Percentiles rank a stretch among this genome's conserved stretches.
phyloP scores from a whole-genome alignment of 2,329 filamentous ascomycete species.

The Cladosporium sp. region DNA sequence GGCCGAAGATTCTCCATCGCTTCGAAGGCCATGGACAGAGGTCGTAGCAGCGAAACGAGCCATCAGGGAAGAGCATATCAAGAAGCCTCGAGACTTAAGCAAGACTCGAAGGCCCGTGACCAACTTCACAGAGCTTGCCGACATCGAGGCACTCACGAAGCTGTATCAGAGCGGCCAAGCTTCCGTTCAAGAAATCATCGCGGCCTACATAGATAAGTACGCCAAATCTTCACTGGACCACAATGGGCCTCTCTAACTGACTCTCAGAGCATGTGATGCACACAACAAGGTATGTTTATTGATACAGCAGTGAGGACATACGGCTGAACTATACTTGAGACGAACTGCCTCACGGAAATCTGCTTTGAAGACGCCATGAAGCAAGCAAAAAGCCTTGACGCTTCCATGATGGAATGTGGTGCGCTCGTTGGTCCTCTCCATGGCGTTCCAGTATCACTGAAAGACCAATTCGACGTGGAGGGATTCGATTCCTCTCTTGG shows the following conservation, averaged over 20 bases:
- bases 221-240: neutral
- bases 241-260: neutral
- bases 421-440: conserved; percentile 28
- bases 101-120: no score
- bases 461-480: conserved; percentile 53
- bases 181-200: conserved; percentile 10
- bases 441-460: conserved; percentile 41
- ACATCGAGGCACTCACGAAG: neutral
- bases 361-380: conserved; percentile 50
- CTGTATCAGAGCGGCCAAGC: conserved; percentile 4
- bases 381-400: conserved; percentile 46
- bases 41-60: conserved; percentile 3
- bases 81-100: neutral
- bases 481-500: conserved; percentile 47
- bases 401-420: conserved; percentile 43
- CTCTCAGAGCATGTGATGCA: conserved; percentile 14
- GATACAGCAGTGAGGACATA: no score
- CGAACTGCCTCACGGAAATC: conserved; percentile 37
- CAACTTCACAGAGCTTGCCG: neutral
- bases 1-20: neutral
- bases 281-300: conserved; percentile 15
- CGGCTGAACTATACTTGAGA: neutral
- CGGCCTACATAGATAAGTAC: conserved; percentile 17
- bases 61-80: neutral
- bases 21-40: neutral